phyloP scores from a whole-genome alignment of 2,329 filamentous ascomycete genomes.

The Beauveria medogensis region DNA sequence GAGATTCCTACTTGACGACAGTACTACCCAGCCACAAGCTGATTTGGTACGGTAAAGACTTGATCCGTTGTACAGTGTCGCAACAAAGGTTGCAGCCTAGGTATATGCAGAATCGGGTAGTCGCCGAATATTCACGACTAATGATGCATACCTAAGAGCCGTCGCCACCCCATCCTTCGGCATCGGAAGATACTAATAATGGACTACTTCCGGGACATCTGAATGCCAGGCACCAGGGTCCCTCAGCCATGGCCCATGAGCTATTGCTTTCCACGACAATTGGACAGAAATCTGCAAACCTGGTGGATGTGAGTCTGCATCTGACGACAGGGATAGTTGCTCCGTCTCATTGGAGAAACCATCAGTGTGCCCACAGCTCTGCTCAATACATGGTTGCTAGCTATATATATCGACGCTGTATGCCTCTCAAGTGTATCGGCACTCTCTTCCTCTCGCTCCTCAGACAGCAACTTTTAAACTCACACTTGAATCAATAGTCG shows the following conservation, averaged over 20 bases:
- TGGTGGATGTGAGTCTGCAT: background rate
- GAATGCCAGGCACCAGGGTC: background rate
- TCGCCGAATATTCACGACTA: background rate
- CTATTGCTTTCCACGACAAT: background rate
- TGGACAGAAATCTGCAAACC: background rate
- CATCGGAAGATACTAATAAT: background rate
- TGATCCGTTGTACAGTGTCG: background rate
- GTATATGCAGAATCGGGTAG: conserved; percentile 1
- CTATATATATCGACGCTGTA: background rate
- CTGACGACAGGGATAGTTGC: background rate
- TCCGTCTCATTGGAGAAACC: background rate
- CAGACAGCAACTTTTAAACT: background rate
- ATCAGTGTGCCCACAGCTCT: background rate
- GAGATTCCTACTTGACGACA: background rate
- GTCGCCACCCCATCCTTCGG: background rate
- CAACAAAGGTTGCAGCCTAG: background rate
- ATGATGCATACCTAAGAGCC: background rate
- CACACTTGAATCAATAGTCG: background rate
- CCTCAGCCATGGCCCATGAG: background rate
- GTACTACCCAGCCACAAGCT: background rate
- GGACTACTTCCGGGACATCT: background rate
- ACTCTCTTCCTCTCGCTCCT: background rate
- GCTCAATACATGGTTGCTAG: background rate
- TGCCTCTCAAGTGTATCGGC: background rate
- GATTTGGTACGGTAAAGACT: background rate